Evolutionary conservation across 306 rosid genomes (phyloP).

Genomic region (Notholithocarpus densiflorus): DNA sequence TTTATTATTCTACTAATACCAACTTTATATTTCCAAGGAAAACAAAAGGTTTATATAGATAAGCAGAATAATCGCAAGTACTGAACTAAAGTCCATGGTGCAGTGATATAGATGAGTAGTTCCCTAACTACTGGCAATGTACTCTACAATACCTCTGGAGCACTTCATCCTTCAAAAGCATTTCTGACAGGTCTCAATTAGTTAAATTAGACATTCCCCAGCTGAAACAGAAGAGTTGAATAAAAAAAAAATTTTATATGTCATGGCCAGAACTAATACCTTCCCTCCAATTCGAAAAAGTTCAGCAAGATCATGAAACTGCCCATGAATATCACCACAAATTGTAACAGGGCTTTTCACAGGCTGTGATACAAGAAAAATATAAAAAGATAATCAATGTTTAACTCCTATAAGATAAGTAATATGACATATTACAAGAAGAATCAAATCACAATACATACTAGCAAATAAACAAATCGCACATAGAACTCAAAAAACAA

Average conservation of each 20-base stretch:
- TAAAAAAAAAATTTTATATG: constrained; percentile 30
- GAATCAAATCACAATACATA: constrained; percentile 1
- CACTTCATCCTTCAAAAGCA: constrained; percentile 38
- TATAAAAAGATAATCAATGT: constrained; percentile 18
- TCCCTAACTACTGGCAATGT: constrained; percentile 33
- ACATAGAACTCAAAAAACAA: not conserved
- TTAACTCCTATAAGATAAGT: not conserved
- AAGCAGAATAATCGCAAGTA: not conserved
- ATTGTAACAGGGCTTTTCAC: constrained; percentile 99
- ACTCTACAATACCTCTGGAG: constrained; percentile 29
- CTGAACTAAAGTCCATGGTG: not conserved
- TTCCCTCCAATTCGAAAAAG: constrained; percentile 98
- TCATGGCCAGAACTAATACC: constrained; percentile 57
- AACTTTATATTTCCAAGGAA: not conserved
- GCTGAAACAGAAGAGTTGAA: constrained; percentile 35
- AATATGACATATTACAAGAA: not conserved
- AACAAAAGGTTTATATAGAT: not conserved
- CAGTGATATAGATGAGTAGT: constrained; percentile 20
- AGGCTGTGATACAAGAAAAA: constrained; percentile 61
- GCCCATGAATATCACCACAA: constrained; percentile 99
- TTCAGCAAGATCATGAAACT: constrained; percentile 98
- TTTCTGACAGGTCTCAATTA: constrained; percentile 39
- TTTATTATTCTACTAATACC: no score
- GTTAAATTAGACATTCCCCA: constrained; percentile 42
- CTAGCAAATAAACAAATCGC: not conserved